Conservation (phyloP, 257 asterid species). For the Nicotiana benthamiana region DNA sequence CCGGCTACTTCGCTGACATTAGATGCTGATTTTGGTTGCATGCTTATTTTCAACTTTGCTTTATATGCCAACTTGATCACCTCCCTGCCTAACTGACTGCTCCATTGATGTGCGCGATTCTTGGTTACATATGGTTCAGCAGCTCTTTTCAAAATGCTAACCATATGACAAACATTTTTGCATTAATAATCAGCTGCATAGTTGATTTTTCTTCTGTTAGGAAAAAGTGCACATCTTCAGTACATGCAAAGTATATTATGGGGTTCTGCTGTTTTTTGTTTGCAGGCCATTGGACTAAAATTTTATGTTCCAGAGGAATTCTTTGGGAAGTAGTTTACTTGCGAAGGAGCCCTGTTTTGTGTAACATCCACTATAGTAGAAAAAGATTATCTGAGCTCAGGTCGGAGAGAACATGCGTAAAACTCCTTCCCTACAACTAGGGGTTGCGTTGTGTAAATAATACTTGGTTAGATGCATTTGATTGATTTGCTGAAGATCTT, state of each 20-base stretch:
- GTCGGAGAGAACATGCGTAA: neutral
- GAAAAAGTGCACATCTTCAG: neutral
- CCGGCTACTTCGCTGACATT: neutral
- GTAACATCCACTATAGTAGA: neutral
- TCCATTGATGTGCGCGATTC: neutral
- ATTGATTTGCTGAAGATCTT: neutral
- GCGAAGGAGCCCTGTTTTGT: neutral
- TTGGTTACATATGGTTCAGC: neutral
- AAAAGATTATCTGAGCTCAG: neutral
- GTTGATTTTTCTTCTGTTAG: neutral
- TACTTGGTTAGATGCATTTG: neutral
- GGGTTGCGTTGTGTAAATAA: neutral
- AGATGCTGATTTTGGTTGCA: neutral
- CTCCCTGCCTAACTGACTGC: neutral
- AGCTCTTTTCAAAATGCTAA: neutral
- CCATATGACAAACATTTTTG: neutral
- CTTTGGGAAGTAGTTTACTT: constrained; percentile 25
- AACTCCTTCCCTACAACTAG: neutral
- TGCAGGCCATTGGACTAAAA: constrained; percentile 72
- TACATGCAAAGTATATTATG: neutral
- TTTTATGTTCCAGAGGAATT: constrained; percentile 71
- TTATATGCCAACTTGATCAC: neutral
- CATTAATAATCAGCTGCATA: neutral
- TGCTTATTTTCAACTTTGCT: neutral
- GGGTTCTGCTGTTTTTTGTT: constrained; percentile 2